Base-by-base conservation (phyloP, 495 filamentous ascomycete species). In the Aspergillus olivimuriae region DNA sequence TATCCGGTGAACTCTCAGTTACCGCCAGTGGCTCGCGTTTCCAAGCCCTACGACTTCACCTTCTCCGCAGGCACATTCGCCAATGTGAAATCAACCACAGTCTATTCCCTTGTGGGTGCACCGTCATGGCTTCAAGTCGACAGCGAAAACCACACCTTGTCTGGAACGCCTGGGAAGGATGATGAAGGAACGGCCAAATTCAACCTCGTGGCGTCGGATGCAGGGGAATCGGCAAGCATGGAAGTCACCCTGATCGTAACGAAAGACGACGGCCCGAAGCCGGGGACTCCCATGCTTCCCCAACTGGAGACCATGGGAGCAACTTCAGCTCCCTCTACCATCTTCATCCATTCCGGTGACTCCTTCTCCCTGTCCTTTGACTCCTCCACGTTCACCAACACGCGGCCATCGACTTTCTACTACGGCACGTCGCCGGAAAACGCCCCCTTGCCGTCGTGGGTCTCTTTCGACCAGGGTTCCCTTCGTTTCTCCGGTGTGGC, bases 381-480 rank as follows among this genome's bases (percentile, higher is more conserved):
- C 23, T 39, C 57, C n/a, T 61, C 63, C 2, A 77, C 70, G 5
- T 78, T 78, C 44, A 56, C 58, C 18, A 66, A 70, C 39, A 73
- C 70, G 1, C 58, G 61, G 33, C 55, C 59, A 22, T 63, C 66
- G 8, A 77, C 72, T 23, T 63, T 70, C 18, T 95, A 89, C 60
- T 92, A 94, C 55, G 85, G 88, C 17, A 80, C 84, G 9, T 83
- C 84, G 28, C 66, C 68, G 4, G 81, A 89, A 47, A 86, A 90
- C 52, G 82, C 83, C 5, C 89, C 91, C 22, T 66, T 95, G 30
- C 90, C 90, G 24, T 86, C 89, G 4, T 95, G 89, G 90, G 75
- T 95, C 31, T 67, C 61, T 9, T 95, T 96, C 52, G 80, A 94
- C 54, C 51, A 74, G 2, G 47, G 55, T 2, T 65, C 50, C 5